Conservation (phyloP, 192 early-diverging fungal genomes). For the Coemansia sp. region DNA sequence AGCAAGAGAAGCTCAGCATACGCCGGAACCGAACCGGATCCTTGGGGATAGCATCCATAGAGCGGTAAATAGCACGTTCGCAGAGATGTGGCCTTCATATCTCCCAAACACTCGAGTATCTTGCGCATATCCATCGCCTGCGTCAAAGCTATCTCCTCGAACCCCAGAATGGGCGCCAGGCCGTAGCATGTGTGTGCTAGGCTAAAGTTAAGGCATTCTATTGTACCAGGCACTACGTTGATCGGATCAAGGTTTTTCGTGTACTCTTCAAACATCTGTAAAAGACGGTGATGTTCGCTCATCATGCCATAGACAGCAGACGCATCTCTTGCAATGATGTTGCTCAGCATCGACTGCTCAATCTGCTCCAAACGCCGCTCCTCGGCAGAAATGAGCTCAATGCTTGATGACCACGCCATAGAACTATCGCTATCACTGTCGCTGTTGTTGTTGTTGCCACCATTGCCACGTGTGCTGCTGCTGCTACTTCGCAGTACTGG, state of each 20-base stretch:
- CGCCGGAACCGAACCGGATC: slow-evolving; percentile 2
- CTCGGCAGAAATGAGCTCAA: slow-evolving; percentile 8
- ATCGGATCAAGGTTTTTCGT: slow-evolving; percentile 9
- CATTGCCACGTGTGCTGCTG: not conserved
- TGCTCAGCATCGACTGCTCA: slow-evolving; percentile 38
- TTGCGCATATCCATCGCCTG: slow-evolving; percentile 50
- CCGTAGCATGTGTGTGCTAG: slow-evolving; percentile 38
- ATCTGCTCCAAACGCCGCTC: slow-evolving; percentile 38
- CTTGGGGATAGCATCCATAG: slow-evolving; percentile 32
- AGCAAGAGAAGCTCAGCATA: slow-evolving; percentile 35
- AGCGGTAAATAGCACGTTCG: slow-evolving; percentile 27
- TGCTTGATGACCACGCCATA: slow-evolving; percentile 11
- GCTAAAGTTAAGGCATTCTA: slow-evolving; percentile 20
- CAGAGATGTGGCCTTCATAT: slow-evolving; percentile 39
- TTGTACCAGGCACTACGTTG: slow-evolving; percentile 13
- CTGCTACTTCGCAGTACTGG: not conserved
- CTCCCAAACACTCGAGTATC: slow-evolving; percentile 31
- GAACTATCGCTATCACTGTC: not conserved
- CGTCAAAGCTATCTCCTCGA: slow-evolving; percentile 40
- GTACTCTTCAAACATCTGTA: slow-evolving; percentile 29
- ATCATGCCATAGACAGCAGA: slow-evolving; percentile 54
- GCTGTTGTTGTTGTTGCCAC: not conserved
- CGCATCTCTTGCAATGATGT: slow-evolving; percentile 36
- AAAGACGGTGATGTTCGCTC: slow-evolving; percentile 39
- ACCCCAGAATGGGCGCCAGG: slow-evolving; percentile 43